Evolutionary conservation across 768 basidiomycete genomes (phyloP), one percentile per base, ranked within the genome.

Genomic region (Daedaleopsis sinensis): DNA sequence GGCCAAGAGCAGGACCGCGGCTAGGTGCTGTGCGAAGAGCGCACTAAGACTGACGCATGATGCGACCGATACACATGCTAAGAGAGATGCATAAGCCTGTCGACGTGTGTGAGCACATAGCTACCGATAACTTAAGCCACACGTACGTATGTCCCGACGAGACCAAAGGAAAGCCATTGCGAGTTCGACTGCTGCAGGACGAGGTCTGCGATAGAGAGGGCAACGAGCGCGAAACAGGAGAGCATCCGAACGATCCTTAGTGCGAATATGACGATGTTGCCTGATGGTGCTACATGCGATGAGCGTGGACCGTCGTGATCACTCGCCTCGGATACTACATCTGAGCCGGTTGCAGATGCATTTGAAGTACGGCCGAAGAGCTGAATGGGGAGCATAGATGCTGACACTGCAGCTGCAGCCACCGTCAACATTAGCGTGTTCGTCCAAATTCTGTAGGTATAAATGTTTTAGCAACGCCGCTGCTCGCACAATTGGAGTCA

Each of bases 211-310:
- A 83, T 71, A 8, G 82, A 83, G 15, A 88, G 68, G 5, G 73
- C 79, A 21, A 88, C 73, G 19, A 88, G 76, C 2, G 74, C 70
- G 32, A 80, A 70, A 52, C 79, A 78, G 35, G 78, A 77, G 3
- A 82, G 55, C 5, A 85, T 71, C 24, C 87, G 77, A 1, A 75
- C 65, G 36, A 84, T 52, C 63, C 81, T 82, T 71, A 79, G 80
- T 13, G 68, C 67, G 70, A 83, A 85, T 23, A 84, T 80, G 15
- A 71, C 70, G 5, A 69, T 61, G 11, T 85, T 85, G 5, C 84
- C 82, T 55, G 81, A 78, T 13, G 66, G 59, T 11, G 57, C 47
- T 55, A 61, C 49, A 23, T 57, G 50, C 12, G 65, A 62, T 16
- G 48, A 32, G 6, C 32, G 32, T n/a, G 57, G 43, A 2, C 44